Evolutionary conservation across 345 rosid species (phyloP), one percentile per base, ranked within the genome.

Genomic region (Geranium brycei): DNA sequence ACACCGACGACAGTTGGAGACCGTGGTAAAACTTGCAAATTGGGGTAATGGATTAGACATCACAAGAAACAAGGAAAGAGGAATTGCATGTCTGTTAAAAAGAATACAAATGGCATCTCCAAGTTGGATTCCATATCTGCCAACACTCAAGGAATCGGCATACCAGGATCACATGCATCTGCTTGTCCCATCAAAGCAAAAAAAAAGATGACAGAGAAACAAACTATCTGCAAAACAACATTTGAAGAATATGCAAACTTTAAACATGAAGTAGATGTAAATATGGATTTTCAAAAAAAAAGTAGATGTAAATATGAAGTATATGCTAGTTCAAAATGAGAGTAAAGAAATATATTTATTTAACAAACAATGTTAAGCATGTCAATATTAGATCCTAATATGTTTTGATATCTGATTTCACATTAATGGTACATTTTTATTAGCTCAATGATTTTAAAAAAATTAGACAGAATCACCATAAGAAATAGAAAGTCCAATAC

Each of bases 141-240:
- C 68, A 89, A 76, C 78, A 87, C 65, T 62, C 90, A 79, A 66
- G 99, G 95, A 68, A 87, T 75, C 16, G 87, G 85, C 76, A 77
- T 69, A 73, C 76, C 77, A 63, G 71, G 73, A 76, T 87, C 87
- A 89, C 89, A 82, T 38, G 84, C 83, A 77, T 69, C 77, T 62
- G 85, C 86, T 83, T 93, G 99, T 59, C 78, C 82, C 97, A 87
- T 93, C 67, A 90, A 79, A 69, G 90, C 86, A 51, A 81, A 93
- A 70, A 90, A 79, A 72, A 86, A 58, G 69, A 77, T 84, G 47
- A 83, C 19, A 40, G 80, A 75, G 66, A 80, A 77, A 63, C 84
- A 85, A 76, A 74, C 77, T 31, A 85, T 86, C 95, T 77, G 95
- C 85, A 86, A 40, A 35, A 72, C 53, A 69, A 56, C 66, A 68